Evolutionary conservation across 495 filamentous ascomycete genomes (phyloP), one percentile per base, ranked within the genome.

Genomic region (Glutinoglossum americanum): DNA sequence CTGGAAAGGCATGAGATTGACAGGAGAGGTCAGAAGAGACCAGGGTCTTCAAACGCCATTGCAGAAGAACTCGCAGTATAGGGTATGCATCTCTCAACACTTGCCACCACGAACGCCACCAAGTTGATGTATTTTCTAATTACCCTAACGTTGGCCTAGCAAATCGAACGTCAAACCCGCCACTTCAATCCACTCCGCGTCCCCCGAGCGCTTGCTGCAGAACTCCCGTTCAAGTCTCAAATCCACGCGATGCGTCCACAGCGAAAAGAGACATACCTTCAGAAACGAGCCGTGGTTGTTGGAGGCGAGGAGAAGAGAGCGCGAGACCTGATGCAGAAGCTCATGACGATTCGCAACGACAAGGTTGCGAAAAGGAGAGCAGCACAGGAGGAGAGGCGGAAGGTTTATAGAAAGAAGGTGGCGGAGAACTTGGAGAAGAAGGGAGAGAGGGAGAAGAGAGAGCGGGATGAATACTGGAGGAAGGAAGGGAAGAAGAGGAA

Each of bases 121-220:
- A 23, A 26, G 60, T 32, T 55, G 11, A 17, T 56, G 32, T 13
- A 17, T 27, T 59, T 19, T 60, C 3, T 45, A n/a, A n/a, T n/a
- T n/a, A n/a, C 49, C 15, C 23, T 21, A 23, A 30, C 28, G 30
- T n/a, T 33, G 41, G 30, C 7, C 27, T 28, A 60, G 60, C 77
- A 81, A 56, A 78, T 97, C 58, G 88, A 89, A 66, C 84, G 92
- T 23, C 75, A 73, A 39, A 76, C 76, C 1, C 81, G 92, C 33
- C 84, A 90, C 67, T 98, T 98, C 77, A 98, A 98, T 70, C 84
- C 90, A 27, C 81, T 98, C 11, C 80, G 84, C 25, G 85, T 98
- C 17, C 92, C 92, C 1, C 80, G 82, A 26, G 80, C 85, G 55
- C 76, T 98, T 23, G 87, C 87, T 19, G 81, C 85, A 11, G 80